phyloP scores from a whole-genome alignment of 2,329 filamentous ascomycete species.

The Venturia aucupariae region DNA sequence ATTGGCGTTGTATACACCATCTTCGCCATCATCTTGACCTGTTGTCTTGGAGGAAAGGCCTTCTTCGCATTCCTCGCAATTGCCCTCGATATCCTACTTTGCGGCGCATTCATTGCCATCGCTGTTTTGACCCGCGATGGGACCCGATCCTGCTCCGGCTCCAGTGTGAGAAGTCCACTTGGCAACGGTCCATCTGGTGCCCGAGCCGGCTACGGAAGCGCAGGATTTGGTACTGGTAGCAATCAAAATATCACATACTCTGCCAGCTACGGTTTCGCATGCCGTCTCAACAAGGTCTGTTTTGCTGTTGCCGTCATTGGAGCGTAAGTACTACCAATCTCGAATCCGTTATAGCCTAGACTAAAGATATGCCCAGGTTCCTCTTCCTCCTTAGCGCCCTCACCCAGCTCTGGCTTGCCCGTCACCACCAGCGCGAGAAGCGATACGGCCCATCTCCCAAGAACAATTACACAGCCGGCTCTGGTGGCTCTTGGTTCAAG shows the following conservation, averaged over 20 bases:
- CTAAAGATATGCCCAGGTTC: slow-evolving; percentile 38
- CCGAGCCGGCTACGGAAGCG: slow-evolving; percentile 39
- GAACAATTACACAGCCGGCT: slow-evolving; percentile 60
- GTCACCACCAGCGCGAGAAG: slow-evolving; percentile 66
- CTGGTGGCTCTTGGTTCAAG: slow-evolving; percentile 37
- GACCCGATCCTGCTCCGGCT: slow-evolving; percentile 53
- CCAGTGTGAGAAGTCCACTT: slow-evolving; percentile 55
- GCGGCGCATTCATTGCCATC: slow-evolving; percentile 71
- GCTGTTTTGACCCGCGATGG: slow-evolving; percentile 66
- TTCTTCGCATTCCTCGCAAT: slow-evolving; percentile 67
- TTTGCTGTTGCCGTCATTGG: slow-evolving; percentile 72
- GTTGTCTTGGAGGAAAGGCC: slow-evolving; percentile 65
- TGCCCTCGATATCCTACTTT: slow-evolving; percentile 67
- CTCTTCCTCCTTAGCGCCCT: slow-evolving; percentile 67
- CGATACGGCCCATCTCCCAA: slow-evolving; percentile 56
- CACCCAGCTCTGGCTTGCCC: slow-evolving; percentile 58
- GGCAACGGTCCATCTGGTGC: slow-evolving; percentile 51
- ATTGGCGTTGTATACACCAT: slow-evolving; percentile 65
- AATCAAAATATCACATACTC: slow-evolving; percentile 35
- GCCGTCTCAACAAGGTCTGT: slow-evolving; percentile 64
- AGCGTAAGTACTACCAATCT: slow-evolving; percentile 44
- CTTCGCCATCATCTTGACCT: slow-evolving; percentile 63
- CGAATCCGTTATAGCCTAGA: slow-evolving; percentile 2
- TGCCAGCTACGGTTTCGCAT: slow-evolving; percentile 49
- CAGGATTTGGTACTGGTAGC: slow-evolving; percentile 26